Conservation (phyloP, 2,329 filamentous ascomycete species). For the Ophiostoma himal-ulmi region DNA sequence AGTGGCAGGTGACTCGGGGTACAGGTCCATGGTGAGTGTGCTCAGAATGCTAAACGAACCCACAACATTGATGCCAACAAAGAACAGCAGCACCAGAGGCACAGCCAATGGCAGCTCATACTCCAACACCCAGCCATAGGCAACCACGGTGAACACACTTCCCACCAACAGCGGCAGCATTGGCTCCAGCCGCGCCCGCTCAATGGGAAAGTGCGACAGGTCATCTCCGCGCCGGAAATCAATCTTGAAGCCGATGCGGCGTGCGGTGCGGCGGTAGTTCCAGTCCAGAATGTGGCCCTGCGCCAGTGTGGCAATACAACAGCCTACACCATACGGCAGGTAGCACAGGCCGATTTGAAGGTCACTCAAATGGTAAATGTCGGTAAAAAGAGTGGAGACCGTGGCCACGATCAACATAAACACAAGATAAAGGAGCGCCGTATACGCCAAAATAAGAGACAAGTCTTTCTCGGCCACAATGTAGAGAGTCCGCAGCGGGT, state of each 20-base stretch:
- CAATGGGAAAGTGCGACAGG: slow-evolving; percentile 49
- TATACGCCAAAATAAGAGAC: slow-evolving; percentile 47
- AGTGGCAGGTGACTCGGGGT: slow-evolving; percentile 55
- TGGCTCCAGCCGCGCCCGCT: slow-evolving; percentile 49
- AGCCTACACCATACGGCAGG: slow-evolving; percentile 49
- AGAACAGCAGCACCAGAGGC: slow-evolving; percentile 51
- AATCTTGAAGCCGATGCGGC: slow-evolving; percentile 54
- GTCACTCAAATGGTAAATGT: slow-evolving; percentile 47
- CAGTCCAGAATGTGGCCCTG: slow-evolving; percentile 56
- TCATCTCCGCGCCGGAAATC: slow-evolving; percentile 52
- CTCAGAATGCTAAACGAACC: slow-evolving; percentile 59
- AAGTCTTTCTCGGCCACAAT: slow-evolving; percentile 55
- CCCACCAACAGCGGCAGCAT: slow-evolving; percentile 50
- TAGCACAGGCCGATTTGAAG: slow-evolving; percentile 51
- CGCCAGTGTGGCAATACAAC: slow-evolving; percentile 43
- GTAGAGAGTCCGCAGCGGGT: slow-evolving; percentile 50
- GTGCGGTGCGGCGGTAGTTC: slow-evolving; percentile 66
- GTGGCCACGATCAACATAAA: slow-evolving; percentile 52
- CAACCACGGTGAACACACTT: slow-evolving; percentile 48
- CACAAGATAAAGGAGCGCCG: slow-evolving; percentile 49
- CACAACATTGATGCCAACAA: slow-evolving; percentile 53
- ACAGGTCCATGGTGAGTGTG: slow-evolving; percentile 58
- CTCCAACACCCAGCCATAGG: slow-evolving; percentile 51
- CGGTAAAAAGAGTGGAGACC: slow-evolving; percentile 46
- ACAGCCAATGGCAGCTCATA: slow-evolving; percentile 43